These are phyloP conservation scores for Phoma sp. DNA, from an alignment of 2,329 filamentous ascomycete species.

Conservation along the genomic window DNA sequence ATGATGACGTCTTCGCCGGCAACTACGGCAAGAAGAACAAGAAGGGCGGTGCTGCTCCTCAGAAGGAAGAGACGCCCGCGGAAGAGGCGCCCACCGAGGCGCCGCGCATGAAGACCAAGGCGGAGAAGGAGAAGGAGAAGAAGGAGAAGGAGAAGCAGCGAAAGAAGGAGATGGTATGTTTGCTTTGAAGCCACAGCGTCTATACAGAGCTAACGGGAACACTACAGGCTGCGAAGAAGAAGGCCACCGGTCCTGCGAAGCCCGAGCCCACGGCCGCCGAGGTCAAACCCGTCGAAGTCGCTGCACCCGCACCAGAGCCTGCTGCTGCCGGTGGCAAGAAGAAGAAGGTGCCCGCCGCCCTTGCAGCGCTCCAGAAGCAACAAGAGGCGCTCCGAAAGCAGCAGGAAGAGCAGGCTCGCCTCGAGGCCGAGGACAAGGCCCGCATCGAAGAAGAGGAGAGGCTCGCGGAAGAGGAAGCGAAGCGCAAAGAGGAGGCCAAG, in stretches of 20 bases:
- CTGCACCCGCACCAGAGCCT: conserved; percentile 38
- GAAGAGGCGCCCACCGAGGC: conserved; percentile 31
- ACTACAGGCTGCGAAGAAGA: conserved; percentile 59
- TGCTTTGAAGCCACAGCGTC: not conserved
- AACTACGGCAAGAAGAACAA: conserved; percentile 73
- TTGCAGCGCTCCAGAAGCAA: conserved; percentile 78
- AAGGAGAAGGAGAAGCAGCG: conserved; percentile 98
- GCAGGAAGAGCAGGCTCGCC: conserved; percentile 68
- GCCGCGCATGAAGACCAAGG: conserved; percentile 82
- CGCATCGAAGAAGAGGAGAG: conserved; percentile 71
- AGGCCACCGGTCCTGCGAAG: conserved; percentile 60
- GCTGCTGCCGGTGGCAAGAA: conserved; percentile 69
- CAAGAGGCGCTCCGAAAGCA: conserved; percentile 75
- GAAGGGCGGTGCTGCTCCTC: conserved; percentile 56
- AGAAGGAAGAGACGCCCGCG: conserved; percentile 46
- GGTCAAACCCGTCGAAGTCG: conserved; percentile 49
- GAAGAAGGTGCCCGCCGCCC: conserved; percentile 84
- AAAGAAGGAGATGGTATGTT: conserved; percentile 93
- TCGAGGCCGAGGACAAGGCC: conserved; percentile 68
- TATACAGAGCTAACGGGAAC: not conserved
- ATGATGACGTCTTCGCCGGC: conserved; percentile 80
- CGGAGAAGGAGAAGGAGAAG: conserved; percentile 97
- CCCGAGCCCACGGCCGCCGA: conserved; percentile 47
- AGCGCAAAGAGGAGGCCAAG: conserved; percentile 74
- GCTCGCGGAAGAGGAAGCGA: conserved; percentile 69